Base-by-base conservation (phyloP, 495 filamentous ascomycete species). In the Hypoxylon lienhwacheense region DNA sequence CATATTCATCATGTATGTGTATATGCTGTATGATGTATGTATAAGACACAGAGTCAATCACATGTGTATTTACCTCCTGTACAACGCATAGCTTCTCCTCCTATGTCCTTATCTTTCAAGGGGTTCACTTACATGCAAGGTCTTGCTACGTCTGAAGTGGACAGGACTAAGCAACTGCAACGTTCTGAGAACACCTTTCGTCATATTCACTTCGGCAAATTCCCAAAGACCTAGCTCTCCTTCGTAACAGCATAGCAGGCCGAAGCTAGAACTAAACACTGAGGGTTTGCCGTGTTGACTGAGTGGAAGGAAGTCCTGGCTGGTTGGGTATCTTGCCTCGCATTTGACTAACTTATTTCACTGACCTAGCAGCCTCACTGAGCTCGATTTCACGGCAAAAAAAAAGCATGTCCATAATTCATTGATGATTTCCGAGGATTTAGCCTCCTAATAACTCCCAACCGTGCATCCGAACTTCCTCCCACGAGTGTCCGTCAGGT, bases 401-500 rank as follows among this genome's bases (percentile, higher is more conserved):
- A 53, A 67, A 67, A 67, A 67, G 56, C 58, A 67, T 63, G 51
- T 61, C 65, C 65, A 61, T 67, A 65, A 67, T 57, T 66, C 63
- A 67, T 70, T 64, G 65, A 66, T 58, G 66, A 63, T 59, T 68
- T 64, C 67, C 67, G 67, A 70, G 61, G 67, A 66, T 64, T 63
- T 62, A 61, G 62, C 66, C 67, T 68, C 67, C 66, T 65, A 65
- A 65, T 66, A 70, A 68, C 66, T 68, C 67, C 67, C 67, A 66
- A 55, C 65, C 65, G 65, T 67, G 65, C 65, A 59, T 65, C 64
- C 64, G 64, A 66, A 52, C 42, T 66, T 62, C 59, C 63, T 70
- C 67, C 70, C 74, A 66, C 71, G 75, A 67, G 65, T 75, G 75
- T 68, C 71, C 73, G 55, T 77, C 68, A 76, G 76, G 73, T 70